phyloP scores from a whole-genome alignment of 441 rosid species.

The Pelargonium citronellum region DNA sequence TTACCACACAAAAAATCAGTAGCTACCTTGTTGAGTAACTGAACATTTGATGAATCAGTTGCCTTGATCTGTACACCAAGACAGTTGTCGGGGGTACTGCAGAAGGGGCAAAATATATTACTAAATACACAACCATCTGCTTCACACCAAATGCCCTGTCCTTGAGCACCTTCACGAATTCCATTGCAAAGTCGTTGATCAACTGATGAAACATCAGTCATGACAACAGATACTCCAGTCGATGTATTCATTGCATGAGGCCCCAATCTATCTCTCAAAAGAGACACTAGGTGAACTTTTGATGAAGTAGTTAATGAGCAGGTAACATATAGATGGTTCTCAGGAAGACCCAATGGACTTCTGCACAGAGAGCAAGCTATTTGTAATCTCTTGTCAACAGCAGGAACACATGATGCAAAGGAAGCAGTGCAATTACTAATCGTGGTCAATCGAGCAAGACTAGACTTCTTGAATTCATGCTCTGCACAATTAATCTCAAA shows the following conservation, averaged over 20 bases:
- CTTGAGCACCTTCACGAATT: constrained; percentile 30
- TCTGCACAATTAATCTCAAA: constrained; percentile 27
- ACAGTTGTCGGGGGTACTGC: constrained; percentile 45
- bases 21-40: constrained; percentile 60
- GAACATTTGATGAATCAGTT: constrained; percentile 68
- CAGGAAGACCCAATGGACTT: constrained; percentile 60
- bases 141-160: constrained; percentile 63
- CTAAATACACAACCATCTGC: constrained; percentile 91
- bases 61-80: constrained; percentile 85
- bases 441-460: constrained; percentile 10
- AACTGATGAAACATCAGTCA: constrained; percentile 53
- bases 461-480: constrained; percentile 28
- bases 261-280: constrained; percentile 38
- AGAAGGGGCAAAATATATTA: constrained; percentile 71
- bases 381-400: constrained; percentile 36
- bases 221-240: constrained; percentile 46
- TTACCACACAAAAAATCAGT: not conserved
- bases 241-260: constrained; percentile 28
- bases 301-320: constrained; percentile 53
- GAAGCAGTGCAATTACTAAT: constrained; percentile 16
- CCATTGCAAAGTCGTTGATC: constrained; percentile 46
- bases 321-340: constrained; percentile 44
- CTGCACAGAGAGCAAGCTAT: constrained; percentile 66
- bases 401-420: constrained; percentile 25
- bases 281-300: constrained; percentile 54